Base-by-base conservation (phyloP, 768 basidiomycete species). In the Tricholoma hemisulphureum region DNA sequence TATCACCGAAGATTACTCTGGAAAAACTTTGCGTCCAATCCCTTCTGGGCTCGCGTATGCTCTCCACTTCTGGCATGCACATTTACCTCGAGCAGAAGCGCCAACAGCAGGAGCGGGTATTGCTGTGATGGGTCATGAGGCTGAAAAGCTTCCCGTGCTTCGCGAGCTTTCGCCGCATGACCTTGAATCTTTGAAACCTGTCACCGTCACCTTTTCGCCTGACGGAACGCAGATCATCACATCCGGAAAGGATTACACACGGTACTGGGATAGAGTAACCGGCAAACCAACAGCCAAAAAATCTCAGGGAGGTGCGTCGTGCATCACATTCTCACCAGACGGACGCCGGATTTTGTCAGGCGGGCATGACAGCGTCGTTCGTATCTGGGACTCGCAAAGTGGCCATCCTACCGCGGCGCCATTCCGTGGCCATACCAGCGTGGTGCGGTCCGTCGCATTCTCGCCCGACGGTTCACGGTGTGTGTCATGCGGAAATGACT, bases 11-110 rank as follows among this genome's bases (percentile, higher is more conserved):
- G n/a, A 48, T 18, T 16, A 16, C 28, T 49, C 43, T 13, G 28
- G 56, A 3, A 49, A 10, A 16, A 3, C 29, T 9, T 32, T 45
- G 2, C 18, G 9, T 26, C 35, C 34, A 23, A 49, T 60, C 26
- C 56, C 55, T 7, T 18, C 29, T 16, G 3, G 34, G 28, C 50
- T 60, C 24, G 55, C 51, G 11, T 60, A 60, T 45, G 56, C 59
- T 10, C 21, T 21, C 24, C 34, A 37, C 24, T 60, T 60, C 13
- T 57, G 56, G 43, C 50, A 35, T 4, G 23, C 21, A 3, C 59
- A 60, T 21, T 31, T 60, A 13, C 46, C 51, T 14, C 35, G 46
- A 18, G 16, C n/a, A 4, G 8, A 24, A 8, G 29, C n/a, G 24
- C 6, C 4, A 4, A 4, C 14, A 14, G 43, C 55, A 3, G 55